Evolutionary conservation across 305 asterid species (phyloP).

Genomic region (Plantago lanceolata): DNA sequence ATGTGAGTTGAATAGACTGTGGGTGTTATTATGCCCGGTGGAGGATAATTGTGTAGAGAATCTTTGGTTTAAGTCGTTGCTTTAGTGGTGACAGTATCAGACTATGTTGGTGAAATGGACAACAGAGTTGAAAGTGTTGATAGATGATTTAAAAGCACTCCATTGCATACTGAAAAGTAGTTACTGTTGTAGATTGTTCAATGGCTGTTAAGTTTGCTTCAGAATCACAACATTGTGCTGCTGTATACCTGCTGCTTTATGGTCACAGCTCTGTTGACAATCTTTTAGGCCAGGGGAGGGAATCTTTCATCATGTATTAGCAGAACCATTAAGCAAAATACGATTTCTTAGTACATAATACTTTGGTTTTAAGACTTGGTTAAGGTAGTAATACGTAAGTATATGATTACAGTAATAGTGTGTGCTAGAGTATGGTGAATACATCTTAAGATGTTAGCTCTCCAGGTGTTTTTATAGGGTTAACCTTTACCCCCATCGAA

Average conservation of each 20-base stretch:
- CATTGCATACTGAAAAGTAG: not conserved
- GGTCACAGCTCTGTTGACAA: not conserved
- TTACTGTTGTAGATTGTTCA: not conserved
- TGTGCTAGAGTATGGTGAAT: too few species aligned
- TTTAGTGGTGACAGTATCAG: constrained; percentile 11
- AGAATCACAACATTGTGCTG: not conserved
- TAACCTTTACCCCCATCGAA: too few species aligned
- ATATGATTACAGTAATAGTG: too few species aligned
- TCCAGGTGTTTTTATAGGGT: too few species aligned
- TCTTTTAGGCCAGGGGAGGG: not conserved
- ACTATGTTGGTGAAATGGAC: constrained; percentile 7
- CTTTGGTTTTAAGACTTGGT: too few species aligned
- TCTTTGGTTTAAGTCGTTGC: not conserved
- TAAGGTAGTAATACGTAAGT: too few species aligned
- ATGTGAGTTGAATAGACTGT: not conserved
- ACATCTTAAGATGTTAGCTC: too few species aligned
- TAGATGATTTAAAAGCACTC: not conserved
- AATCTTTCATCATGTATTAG: not conserved
- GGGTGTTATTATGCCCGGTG: not conserved
- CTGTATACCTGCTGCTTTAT: not conserved
- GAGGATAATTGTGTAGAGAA: constrained; percentile 3
- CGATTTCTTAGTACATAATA: not conserved
- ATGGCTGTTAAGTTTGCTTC: not conserved
- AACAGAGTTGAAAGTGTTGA: not conserved
- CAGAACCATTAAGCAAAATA: not conserved